These are phyloP conservation scores for Jatropha podagrica DNA, from an alignment of 441 rosid genomes.

Conservation along the genomic window DNA sequence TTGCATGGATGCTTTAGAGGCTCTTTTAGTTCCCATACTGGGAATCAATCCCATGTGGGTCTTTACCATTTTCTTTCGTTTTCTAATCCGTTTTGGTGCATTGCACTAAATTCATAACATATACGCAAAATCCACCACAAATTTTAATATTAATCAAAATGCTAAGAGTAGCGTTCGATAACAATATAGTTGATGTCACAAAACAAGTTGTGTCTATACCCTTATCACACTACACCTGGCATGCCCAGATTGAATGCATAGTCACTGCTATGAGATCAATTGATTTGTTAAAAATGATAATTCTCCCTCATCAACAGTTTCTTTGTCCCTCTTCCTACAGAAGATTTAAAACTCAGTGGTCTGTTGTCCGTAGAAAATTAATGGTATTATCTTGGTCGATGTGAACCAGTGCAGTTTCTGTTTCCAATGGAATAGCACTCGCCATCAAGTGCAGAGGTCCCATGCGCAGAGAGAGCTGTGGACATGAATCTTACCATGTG, in stretches of 20 bases:
- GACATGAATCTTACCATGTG: neutral
- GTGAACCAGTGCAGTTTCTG: neutral
- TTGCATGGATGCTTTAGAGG: neutral
- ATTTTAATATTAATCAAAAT: no score
- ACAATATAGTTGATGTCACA: neutral
- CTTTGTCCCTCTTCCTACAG: neutral
- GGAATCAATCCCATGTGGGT: neutral
- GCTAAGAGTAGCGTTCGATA: no score
- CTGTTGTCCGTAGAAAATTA: neutral
- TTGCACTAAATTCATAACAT: no score
- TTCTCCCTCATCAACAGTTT: neutral
- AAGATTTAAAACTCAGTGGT: neutral
- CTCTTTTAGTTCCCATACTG: neutral
- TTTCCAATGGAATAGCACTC: neutral
- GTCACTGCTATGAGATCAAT: neutral
- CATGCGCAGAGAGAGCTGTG: neutral
- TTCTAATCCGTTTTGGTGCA: neutral
- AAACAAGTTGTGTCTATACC: neutral
- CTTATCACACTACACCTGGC: neutral
- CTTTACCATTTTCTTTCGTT: neutral
- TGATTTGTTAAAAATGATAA: neutral
- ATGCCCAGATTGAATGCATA: neutral
- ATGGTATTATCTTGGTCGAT: neutral
- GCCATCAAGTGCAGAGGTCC: neutral
- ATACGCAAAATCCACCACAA: no score